These are phyloP conservation scores for Pythium chondricola DNA, from an alignment of 352 stramenopile genomes.

Conservation along the genomic window DNA sequence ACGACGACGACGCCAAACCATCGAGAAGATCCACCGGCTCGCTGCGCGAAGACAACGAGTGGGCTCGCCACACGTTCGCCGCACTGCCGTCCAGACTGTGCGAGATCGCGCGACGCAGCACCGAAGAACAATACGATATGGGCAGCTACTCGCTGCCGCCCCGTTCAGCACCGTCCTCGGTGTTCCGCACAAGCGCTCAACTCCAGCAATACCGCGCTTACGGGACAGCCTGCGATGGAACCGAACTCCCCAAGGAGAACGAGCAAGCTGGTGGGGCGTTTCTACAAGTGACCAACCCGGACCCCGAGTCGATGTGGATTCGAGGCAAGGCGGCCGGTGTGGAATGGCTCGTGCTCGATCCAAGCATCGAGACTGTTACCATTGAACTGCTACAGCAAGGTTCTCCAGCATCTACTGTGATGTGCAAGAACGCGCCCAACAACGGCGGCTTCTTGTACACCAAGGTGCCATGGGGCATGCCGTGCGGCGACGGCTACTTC, in stretches of 20 bases:
- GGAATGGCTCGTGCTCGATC: conserved; percentile 67
- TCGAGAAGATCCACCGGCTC: conserved; percentile 8
- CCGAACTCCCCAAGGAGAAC: conserved; percentile 18
- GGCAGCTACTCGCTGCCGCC: conserved; percentile 18
- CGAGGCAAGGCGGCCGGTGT: conserved; percentile 64
- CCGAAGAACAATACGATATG: conserved; percentile 2
- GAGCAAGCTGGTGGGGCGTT: conserved; percentile 28
- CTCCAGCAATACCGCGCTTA: conserved; percentile 54
- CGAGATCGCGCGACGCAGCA: conserved; percentile 10
- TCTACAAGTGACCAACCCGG: conserved; percentile 33
- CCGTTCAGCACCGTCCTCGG: conserved; percentile 8
- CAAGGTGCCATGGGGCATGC: conserved; percentile 83
- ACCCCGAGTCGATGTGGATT: conserved; percentile 52
- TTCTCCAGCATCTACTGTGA: conserved; percentile 55
- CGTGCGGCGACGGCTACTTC: conserved; percentile 72
- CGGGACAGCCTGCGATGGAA: conserved; percentile 13
- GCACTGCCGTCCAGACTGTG: conserved; percentile 12
- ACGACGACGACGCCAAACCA: conserved; percentile 7
- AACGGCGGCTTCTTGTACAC: conserved; percentile 60
- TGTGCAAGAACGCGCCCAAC: conserved; percentile 57
- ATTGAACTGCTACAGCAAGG: conserved; percentile 73
- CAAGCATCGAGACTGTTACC: conserved; percentile 30
- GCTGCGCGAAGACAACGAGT: conserved; percentile 1
- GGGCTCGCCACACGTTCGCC: conserved; percentile 19
- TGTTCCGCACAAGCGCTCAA: conserved; percentile 28